Percentiles rank a stretch among this genome's conserved stretches.
Conservation (phyloP, 1,284 basidiomycete species). For the Sphagnurus paluster region DNA sequence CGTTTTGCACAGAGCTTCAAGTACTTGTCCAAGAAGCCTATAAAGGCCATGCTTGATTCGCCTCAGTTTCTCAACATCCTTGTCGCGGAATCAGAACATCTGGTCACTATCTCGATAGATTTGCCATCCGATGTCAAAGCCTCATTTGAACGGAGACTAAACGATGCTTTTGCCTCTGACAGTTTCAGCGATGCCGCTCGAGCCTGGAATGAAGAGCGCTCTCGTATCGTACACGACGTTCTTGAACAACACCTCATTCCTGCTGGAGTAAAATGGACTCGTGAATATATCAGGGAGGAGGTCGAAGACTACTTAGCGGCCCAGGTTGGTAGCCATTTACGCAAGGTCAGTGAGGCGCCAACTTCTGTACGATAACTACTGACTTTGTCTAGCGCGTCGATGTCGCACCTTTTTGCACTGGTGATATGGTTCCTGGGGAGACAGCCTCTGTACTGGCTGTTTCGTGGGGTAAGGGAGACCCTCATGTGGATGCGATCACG, state of each 20-base stretch:
- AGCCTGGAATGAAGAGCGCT: conserved; percentile 92
- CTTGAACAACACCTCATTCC: conserved; percentile 83
- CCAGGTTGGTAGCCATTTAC: conserved; percentile 67
- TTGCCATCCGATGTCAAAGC: conserved; percentile 65
- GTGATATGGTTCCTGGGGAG: conserved; percentile 67
- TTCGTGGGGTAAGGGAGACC: conserved; percentile 95
- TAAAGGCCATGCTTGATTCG: conserved; percentile 68
- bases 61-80: conserved; percentile 92
- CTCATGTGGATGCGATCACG: conserved; percentile 86
- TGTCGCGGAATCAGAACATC: conserved; percentile 84
- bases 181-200: conserved; percentile 83
- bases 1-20: conserved; percentile 79
- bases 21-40: conserved; percentile 85
- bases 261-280: conserved; percentile 81
- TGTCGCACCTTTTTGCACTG: conserved; percentile 71
- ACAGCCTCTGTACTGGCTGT: conserved; percentile 87
- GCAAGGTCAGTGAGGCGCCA: conserved; percentile 53
- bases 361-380: conserved; percentile 15
- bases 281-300: conserved; percentile 89
- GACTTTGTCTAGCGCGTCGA: conserved; percentile 57
- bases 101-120: conserved; percentile 78
- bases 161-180: conserved; percentile 83
- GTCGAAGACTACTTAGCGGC: conserved; percentile 83
- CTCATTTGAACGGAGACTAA: conserved; percentile 73
- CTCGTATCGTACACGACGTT: conserved; percentile 77